Conservation (phyloP, 2,329 filamentous ascomycete genomes). For the Monilinia polystroma region DNA sequence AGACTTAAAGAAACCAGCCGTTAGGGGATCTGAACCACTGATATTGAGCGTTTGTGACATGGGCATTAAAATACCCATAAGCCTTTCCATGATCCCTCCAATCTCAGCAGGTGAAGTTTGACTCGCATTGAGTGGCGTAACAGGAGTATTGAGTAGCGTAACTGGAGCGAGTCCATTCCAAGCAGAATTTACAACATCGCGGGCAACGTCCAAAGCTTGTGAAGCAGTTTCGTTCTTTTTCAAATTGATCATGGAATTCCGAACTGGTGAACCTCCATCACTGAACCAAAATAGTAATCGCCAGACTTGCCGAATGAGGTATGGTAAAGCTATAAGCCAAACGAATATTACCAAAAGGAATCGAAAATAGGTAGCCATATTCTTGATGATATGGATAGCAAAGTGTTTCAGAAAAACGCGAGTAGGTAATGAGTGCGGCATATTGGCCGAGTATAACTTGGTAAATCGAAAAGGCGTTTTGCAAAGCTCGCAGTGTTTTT, state of each 20-base stretch:
- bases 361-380: constrained; percentile 74
- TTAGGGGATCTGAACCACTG: constrained; percentile 34
- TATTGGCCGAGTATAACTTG: constrained; percentile 91
- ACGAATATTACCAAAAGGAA: constrained; percentile 77
- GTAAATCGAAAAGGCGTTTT: constrained; percentile 98
- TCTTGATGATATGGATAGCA: constrained; percentile 67
- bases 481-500: constrained; percentile 99
- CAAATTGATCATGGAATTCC: constrained; percentile 12
- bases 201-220: constrained; percentile 32
- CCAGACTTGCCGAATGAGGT: constrained; percentile 89
- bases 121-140: constrained; percentile 34
- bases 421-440: constrained; percentile 81
- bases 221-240: constrained; percentile 27
- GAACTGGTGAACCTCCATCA: constrained; percentile 39
- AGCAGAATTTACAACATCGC: constrained; percentile 33
- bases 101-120: constrained; percentile 44
- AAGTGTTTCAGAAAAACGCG: constrained; percentile 80
- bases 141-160: constrained; percentile 37
- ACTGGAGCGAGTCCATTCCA: constrained; percentile 38
- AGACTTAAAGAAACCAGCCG: constrained; percentile 35
- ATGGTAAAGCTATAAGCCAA: constrained; percentile 87
- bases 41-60: constrained; percentile 36
- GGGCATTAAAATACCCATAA: constrained; percentile 37
- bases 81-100: constrained; percentile 42
- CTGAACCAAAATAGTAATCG: constrained; percentile 81